These are phyloP conservation scores for Claviceps sorghi DNA, from an alignment of 2,329 filamentous ascomycete species.

Conservation along the genomic window DNA sequence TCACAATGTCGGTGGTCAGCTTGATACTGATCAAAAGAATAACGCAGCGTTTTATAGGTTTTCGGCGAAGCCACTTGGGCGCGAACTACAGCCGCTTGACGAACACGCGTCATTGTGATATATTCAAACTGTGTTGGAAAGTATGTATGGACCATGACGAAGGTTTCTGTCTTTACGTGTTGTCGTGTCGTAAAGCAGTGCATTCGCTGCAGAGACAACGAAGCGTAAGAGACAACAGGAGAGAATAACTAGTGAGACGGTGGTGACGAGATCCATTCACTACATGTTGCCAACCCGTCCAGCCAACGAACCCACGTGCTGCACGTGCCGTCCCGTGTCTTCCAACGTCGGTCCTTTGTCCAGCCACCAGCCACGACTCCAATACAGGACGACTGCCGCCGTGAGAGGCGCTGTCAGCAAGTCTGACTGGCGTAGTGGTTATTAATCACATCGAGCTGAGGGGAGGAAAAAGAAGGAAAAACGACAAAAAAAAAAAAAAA, in stretches of 20 bases:
- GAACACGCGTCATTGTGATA: background rate
- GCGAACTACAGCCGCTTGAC: background rate
- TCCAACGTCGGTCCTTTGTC: background rate
- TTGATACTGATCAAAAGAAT: background rate
- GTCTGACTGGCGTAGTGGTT: background rate
- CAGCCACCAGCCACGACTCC: background rate
- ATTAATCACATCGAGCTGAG: background rate
- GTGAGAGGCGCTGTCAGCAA: background rate
- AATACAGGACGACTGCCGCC: background rate
- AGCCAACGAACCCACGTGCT: background rate
- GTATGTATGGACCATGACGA: background rate
- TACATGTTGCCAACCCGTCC: background rate
- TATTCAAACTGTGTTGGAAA: too few relatives aligned
- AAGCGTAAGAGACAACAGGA: background rate
- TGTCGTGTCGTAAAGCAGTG: background rate
- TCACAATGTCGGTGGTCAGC: background rate
- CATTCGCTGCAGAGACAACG: background rate
- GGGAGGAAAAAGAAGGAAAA: background rate
- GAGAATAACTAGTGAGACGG: background rate
- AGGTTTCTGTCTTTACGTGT: background rate
- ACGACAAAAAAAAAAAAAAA: background rate
- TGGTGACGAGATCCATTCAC: background rate
- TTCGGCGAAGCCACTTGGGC: background rate
- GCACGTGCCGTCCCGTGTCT: conserved; percentile 3
- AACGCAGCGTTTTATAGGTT: background rate